These are phyloP conservation scores for Aleurites moluccanus DNA, from an alignment of 441 rosid species.

Conservation along the genomic window DNA sequence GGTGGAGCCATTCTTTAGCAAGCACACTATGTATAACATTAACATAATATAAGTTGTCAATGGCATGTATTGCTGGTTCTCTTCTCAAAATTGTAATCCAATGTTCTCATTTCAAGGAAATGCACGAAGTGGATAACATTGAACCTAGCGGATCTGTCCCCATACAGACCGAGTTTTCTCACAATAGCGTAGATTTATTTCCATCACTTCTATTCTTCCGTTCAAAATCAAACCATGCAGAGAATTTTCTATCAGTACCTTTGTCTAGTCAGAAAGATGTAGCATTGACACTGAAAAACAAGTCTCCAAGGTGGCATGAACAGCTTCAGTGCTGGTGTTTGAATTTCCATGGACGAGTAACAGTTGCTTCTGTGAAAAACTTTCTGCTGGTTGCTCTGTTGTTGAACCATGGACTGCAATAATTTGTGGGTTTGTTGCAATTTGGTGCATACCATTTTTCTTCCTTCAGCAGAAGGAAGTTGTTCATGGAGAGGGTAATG, in stretches of 20 bases:
- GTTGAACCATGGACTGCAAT: constrained; percentile 95
- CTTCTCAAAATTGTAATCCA: too few relatives aligned
- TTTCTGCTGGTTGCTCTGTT: constrained; percentile 81
- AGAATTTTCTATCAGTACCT: constrained; percentile 55
- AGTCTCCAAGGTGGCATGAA: constrained; percentile 96
- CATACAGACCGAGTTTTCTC: constrained; percentile 78
- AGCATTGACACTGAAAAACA: constrained; percentile 70
- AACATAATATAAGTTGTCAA: too few relatives aligned
- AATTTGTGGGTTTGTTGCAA: constrained; percentile 69
- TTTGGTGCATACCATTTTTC: too few relatives aligned
- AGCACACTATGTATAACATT: too few relatives aligned
- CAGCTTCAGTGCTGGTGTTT: constrained; percentile 99
- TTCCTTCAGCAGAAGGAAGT: too few relatives aligned
- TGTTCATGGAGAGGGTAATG: too few relatives aligned
- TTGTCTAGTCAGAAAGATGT: constrained; percentile 47
- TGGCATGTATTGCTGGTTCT: too few relatives aligned
- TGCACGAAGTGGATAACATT: too few relatives aligned
- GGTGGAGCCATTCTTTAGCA: too few relatives aligned
- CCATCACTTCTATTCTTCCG: constrained; percentile 74
- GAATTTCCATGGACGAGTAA: constrained; percentile 95
- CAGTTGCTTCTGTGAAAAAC: constrained; percentile 97
- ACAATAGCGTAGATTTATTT: constrained; percentile 47
- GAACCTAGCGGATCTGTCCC: constrained; percentile 89
- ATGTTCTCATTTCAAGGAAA: too few relatives aligned
- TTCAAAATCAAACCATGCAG: constrained; percentile 64